Evolutionary conservation across 192 early-diverging fungal genomes (phyloP).

Genomic region (Oehlia diaphana): DNA sequence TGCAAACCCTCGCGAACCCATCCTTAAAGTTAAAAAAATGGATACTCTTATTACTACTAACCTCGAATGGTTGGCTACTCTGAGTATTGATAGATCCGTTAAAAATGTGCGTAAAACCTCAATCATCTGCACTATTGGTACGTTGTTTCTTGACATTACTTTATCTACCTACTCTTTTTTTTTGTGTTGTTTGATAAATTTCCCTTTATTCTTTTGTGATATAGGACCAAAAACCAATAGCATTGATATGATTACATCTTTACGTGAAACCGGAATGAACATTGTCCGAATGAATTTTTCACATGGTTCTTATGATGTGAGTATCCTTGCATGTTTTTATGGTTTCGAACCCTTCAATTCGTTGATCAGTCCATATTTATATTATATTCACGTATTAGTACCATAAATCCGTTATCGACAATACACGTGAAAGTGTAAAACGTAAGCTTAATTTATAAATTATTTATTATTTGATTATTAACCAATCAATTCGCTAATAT

Average conservation of each 20-base stretch:
- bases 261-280: constrained; percentile 79
- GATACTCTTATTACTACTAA: constrained; percentile 49
- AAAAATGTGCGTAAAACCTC: constrained; percentile 69
- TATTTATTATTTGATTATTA: neutral
- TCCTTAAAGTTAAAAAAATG: neutral
- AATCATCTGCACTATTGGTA: constrained; percentile 82
- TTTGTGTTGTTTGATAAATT: neutral
- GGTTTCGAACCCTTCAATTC: neutral
- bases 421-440: constrained; percentile 45
- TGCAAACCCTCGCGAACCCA: neutral
- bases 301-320: constrained; percentile 59
- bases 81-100: constrained; percentile 61
- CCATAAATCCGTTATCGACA: constrained; percentile 62
- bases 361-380: neutral
- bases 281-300: constrained; percentile 77
- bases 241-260: constrained; percentile 65
- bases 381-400: constrained; percentile 36
- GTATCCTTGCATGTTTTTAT: neutral
- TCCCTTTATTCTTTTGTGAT: neutral
- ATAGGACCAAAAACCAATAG: constrained; percentile 74
- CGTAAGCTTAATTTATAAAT: constrained; percentile 37
- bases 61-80: constrained; percentile 70
- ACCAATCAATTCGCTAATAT: constrained; percentile 22
- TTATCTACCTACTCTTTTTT: neutral
- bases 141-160: neutral